phyloP scores from a whole-genome alignment of 495 filamentous ascomycete species.

The Cenococcum geophilum region DNA sequence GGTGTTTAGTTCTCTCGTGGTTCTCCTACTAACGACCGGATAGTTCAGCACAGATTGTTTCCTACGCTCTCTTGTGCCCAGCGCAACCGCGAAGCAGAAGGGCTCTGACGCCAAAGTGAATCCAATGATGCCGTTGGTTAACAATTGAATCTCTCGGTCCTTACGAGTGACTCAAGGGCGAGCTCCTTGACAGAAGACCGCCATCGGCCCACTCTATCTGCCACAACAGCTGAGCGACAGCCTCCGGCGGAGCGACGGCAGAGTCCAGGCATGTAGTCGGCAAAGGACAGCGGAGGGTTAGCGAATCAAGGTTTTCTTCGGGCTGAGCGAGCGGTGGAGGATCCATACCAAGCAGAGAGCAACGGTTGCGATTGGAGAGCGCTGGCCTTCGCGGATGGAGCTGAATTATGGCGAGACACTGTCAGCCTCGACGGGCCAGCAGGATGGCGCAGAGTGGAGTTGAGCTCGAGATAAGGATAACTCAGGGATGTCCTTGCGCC shows the following conservation, averaged over 20 bases:
- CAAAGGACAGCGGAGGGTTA: slow-evolving; percentile 6
- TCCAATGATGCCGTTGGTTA: slow-evolving; percentile 12
- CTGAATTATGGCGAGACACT: slow-evolving; percentile 13
- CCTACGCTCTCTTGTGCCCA: slow-evolving; percentile 12
- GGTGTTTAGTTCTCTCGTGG: slow-evolving; percentile 9
- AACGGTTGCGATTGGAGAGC: too few relatives aligned
- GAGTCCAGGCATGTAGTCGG: slow-evolving; percentile 2
- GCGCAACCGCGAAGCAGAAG: slow-evolving; percentile 15
- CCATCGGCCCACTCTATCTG: slow-evolving; percentile 6
- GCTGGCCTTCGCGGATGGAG: not conserved
- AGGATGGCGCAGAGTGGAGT: slow-evolving; percentile 11
- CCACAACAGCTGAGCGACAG: slow-evolving; percentile 3
- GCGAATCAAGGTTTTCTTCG: slow-evolving; percentile 6
- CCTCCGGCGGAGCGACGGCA: slow-evolving; percentile 4
- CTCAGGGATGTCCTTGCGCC: slow-evolving; percentile 13
- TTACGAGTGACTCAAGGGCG: slow-evolving; percentile 9
- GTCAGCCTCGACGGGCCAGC: slow-evolving; percentile 10
- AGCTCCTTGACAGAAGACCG: not conserved
- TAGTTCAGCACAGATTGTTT: slow-evolving; percentile 13
- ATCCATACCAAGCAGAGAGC: slow-evolving; percentile 13
- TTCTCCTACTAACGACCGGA: slow-evolving; percentile 15
- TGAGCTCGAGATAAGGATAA: slow-evolving; percentile 1
- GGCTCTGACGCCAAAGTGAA: slow-evolving; percentile 14
- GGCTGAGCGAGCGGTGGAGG: slow-evolving; percentile 14
- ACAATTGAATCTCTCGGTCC: slow-evolving; percentile 11